Evolutionary conservation across 169 alveolate genomes (phyloP), one percentile per base, ranked within the genome.

Genomic region (Cryptosporidium sp.): DNA sequence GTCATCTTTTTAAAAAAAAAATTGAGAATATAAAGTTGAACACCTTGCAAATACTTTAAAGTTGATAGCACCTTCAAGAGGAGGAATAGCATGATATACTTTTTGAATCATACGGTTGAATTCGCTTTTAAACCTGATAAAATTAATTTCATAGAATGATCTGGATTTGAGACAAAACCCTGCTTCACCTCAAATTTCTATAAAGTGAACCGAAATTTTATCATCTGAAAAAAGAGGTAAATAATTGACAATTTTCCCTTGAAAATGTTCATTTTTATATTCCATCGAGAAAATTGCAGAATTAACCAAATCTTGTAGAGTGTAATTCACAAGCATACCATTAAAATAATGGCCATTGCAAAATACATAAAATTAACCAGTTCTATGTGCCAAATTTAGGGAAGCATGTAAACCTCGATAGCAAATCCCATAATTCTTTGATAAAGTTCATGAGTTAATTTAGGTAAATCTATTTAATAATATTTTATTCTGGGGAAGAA

Each of bases 381-480:
- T 51, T 73, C 86, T 37, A 73, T 14, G n/a, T 31, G 16, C 72
- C 70, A 73, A 44, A 73, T 23, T 31, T 44, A 35, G 5, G 72
- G 71, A 0, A 73, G 18, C 60, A 73, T 52, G 10, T 39, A 53
- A 56, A 53, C 51, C 21, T 73, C 86, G 18, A 72, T 72, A 23
- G 86, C 58, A 73, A 53, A 73, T n/a, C 70, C 68, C 69, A 56
- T 26, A n/a, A 73, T n/a, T 60, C 86, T 73, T 60, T 56, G 86
- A 35, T 31, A 73, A 1, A 72, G 72, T 12, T 73, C 86, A 56
- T 29, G 71, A 53, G 86, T 39, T 42, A 56, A 16, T 42, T 33
- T 26, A 31, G 52, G 53, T 10, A 73, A 29, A 53, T 2, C 21
- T 14, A 14, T 31, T 23, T 65, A 31, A 33, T 21, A 65, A 29